A percentile compares a stretch with the other conserved stretches of the same genome.
Evolutionary conservation across 768 basidiomycete genomes (phyloP).

Genomic region (Tylopilus sp.): DNA sequence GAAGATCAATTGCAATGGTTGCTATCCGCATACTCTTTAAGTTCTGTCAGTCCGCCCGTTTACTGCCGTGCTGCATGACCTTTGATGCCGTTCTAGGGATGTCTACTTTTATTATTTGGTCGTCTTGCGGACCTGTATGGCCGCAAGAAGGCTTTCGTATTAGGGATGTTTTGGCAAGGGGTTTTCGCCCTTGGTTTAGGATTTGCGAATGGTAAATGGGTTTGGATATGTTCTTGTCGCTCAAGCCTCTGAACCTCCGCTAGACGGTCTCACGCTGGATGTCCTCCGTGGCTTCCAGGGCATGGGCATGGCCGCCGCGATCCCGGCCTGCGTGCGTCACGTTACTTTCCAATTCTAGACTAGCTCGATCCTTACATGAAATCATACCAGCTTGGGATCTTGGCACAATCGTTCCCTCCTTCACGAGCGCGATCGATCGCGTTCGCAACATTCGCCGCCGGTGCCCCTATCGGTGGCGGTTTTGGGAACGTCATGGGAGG

Average conservation of each 20-base stretch:
- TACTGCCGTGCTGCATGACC: slow-evolving; percentile 8
- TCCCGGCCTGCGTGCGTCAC: slow-evolving; percentile 63
- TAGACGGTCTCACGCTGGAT: slow-evolving; percentile 59
- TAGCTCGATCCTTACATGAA: neutral
- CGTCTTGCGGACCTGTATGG: slow-evolving; percentile 81
- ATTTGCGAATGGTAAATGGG: slow-evolving; percentile 50
- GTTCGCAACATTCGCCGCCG: slow-evolving; percentile 81
- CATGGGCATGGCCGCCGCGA: slow-evolving; percentile 70
- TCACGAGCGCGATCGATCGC: slow-evolving; percentile 67
- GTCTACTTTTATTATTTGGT: slow-evolving; percentile 72
- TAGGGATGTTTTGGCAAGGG: slow-evolving; percentile 52
- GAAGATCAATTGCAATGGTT: slow-evolving; percentile 64
- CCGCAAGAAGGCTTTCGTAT: slow-evolving; percentile 61
- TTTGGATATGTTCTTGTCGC: neutral
- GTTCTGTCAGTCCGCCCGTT: slow-evolving; percentile 45
- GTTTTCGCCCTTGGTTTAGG: slow-evolving; percentile 62
- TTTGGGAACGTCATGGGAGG: slow-evolving; percentile 72
- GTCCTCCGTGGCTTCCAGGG: slow-evolving; percentile 79
- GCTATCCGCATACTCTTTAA: slow-evolving; percentile 62
- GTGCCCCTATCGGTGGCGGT: slow-evolving; percentile 77
- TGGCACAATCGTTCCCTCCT: slow-evolving; percentile 74
- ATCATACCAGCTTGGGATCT: slow-evolving; percentile 61
- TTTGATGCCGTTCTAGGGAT: slow-evolving; percentile 51
- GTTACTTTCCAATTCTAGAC: neutral
- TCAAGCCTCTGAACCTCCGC: neutral